Conservation (phyloP, 257 asterid species). For the Anisodus tanguticus region DNA sequence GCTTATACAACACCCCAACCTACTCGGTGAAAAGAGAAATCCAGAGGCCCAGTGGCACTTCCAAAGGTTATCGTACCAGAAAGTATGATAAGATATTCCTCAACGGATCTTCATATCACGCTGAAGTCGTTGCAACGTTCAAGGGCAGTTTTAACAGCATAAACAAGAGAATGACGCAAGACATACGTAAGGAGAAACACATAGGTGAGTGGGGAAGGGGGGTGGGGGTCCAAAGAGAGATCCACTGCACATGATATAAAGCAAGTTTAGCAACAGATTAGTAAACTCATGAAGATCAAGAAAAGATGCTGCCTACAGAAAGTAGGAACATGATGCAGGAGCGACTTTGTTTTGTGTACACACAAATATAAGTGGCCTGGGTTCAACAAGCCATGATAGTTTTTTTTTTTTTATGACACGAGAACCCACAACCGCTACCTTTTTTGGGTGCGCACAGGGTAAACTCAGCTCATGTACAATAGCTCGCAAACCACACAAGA, state of each 20-base stretch:
- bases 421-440: too few relatives aligned
- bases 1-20: neutral
- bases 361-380: neutral
- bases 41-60: constrained; percentile 15
- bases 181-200: neutral
- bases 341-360: neutral
- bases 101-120: neutral
- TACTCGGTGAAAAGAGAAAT: neutral
- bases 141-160: neutral
- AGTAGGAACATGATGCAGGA: neutral
- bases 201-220: too few relatives aligned
- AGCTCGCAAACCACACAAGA: too few relatives aligned
- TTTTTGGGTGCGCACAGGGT: too few relatives aligned
- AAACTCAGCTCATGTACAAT: too few relatives aligned
- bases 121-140: neutral
- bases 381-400: neutral
- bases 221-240: neutral
- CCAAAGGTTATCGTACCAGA: neutral
- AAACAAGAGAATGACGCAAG: neutral
- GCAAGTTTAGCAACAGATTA: neutral
- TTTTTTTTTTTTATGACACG: too few relatives aligned
- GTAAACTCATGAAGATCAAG: neutral
- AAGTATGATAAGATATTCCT: neutral
- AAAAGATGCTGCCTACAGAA: neutral
- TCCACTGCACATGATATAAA: too few relatives aligned